Conservation (phyloP, 768 basidiomycete species). For the Tylopilus rubrobrunneus region DNA sequence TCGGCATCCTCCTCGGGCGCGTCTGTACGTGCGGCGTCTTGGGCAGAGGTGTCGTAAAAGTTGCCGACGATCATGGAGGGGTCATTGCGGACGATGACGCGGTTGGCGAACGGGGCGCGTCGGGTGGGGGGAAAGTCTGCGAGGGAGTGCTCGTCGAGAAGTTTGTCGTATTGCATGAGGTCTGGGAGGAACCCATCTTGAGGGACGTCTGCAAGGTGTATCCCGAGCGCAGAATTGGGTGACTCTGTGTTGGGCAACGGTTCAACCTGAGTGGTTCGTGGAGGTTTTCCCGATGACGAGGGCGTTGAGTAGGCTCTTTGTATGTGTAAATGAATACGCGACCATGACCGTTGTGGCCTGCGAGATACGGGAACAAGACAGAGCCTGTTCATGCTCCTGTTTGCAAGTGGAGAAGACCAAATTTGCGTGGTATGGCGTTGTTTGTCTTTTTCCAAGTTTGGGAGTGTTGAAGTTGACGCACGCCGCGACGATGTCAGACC, state of each 20-base stretch:
- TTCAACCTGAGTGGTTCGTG: conserved; percentile 1
- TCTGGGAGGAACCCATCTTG: conserved; percentile 44
- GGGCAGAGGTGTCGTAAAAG: conserved; percentile 23
- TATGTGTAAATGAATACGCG: not conserved
- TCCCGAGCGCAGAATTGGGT: conserved; percentile 9
- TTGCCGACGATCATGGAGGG: conserved; percentile 55
- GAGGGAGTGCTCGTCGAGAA: conserved; percentile 59
- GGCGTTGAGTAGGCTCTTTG: conserved; percentile 18
- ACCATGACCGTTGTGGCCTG: not conserved
- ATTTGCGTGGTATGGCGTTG: conserved; percentile 17
- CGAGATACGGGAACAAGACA: conserved; percentile 1
- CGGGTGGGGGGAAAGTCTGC: conserved; percentile 50
- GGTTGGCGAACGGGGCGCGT: conserved; percentile 53
- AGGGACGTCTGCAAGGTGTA: conserved; percentile 18
- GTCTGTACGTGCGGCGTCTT: not conserved
- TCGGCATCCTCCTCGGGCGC: conserved; percentile 12
- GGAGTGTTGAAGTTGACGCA: conserved; percentile 5
- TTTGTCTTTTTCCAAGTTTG: conserved; percentile 18
- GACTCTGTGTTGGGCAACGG: not conserved
- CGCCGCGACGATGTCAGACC: conserved; percentile 13
- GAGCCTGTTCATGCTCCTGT: conserved; percentile 26
- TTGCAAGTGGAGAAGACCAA: not conserved
- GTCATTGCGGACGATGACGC: conserved; percentile 67
- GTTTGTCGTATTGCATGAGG: conserved; percentile 58
- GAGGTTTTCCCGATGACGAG: conserved; percentile 6